phyloP scores from a whole-genome alignment of 768 basidiomycete genomes.

The Boletus rubescentipes region DNA sequence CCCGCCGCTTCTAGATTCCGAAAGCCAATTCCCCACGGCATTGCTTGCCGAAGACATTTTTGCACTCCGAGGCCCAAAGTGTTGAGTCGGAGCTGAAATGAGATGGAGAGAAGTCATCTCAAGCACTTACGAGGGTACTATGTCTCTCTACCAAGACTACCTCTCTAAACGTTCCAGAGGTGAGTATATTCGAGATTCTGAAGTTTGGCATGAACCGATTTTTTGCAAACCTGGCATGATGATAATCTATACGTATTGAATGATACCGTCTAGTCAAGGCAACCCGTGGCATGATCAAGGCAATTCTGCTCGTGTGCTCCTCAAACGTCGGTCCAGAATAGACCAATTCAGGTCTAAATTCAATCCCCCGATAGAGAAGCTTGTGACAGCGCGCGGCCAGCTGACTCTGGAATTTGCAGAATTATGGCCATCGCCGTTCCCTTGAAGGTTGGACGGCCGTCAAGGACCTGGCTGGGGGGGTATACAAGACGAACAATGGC shows the following conservation, averaged over 20 bases:
- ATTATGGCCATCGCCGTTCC: not conserved
- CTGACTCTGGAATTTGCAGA: slow-evolving; percentile 4
- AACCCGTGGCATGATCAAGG: not conserved
- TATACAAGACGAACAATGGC: not conserved
- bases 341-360: not conserved
- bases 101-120: too few relatives aligned
- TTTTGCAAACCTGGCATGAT: not conserved
- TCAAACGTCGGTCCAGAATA: not conserved
- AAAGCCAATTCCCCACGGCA: too few relatives aligned
- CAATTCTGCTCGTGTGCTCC: not conserved
- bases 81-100: too few relatives aligned
- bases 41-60: too few relatives aligned
- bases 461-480: not conserved
- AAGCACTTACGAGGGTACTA: too few relatives aligned
- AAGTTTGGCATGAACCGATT: too few relatives aligned
- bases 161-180: too few relatives aligned
- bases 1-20: too few relatives aligned
- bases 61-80: too few relatives aligned
- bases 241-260: not conserved
- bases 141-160: too few relatives aligned
- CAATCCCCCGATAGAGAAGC: not conserved
- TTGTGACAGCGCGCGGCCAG: not conserved
- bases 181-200: too few relatives aligned
- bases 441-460: not conserved
- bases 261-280: not conserved